Conservation (phyloP, 768 basidiomycete species). For the Gloeopeniophorella convolvens region DNA sequence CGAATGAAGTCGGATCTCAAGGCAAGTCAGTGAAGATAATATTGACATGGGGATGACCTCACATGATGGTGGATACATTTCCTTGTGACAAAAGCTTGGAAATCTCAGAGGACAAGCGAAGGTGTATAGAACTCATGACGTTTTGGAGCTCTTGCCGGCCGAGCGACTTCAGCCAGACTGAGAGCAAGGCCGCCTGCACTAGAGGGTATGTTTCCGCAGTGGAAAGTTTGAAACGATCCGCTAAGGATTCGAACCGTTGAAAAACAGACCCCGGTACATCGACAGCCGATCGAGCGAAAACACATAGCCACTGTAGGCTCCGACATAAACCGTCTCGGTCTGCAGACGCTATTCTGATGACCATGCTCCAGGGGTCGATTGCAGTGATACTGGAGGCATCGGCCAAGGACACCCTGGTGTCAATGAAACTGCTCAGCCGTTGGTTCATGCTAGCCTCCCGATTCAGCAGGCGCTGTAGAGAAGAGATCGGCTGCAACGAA, state of each 20-base stretch:
- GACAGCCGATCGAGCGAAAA: conserved; percentile 59
- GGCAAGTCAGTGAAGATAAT: neutral
- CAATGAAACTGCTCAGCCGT: conserved; percentile 33
- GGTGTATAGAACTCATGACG: conserved; percentile 44
- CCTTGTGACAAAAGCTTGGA: conserved; percentile 31
- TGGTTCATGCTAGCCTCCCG: conserved; percentile 41
- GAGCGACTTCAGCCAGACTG: conserved; percentile 55
- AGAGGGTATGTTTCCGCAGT: conserved; percentile 45
- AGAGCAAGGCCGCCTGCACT: conserved; percentile 45
- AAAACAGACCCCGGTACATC: conserved; percentile 51
- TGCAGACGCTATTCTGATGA: conserved; percentile 38
- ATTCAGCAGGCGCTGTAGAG: conserved; percentile 52
- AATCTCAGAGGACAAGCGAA: conserved; percentile 37
- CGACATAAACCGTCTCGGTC: conserved; percentile 38
- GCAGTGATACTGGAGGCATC: conserved; percentile 27
- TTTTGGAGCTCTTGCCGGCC: conserved; percentile 54
- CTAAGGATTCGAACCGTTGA: conserved; percentile 39
- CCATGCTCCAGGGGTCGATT: conserved; percentile 50
- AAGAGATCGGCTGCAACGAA: conserved; percentile 39
- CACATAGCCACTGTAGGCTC: conserved; percentile 52
- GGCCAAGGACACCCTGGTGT: conserved; percentile 26
- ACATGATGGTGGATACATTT: conserved; percentile 13
- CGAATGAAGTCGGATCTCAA: conserved; percentile 48
- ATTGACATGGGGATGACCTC: too few species aligned
- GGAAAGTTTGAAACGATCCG: conserved; percentile 32